Evolutionary conservation across 23 red algal genomes (phyloP), one percentile per base, ranked within the genome.

Genomic region (Gracilaria vermiculophylla): DNA sequence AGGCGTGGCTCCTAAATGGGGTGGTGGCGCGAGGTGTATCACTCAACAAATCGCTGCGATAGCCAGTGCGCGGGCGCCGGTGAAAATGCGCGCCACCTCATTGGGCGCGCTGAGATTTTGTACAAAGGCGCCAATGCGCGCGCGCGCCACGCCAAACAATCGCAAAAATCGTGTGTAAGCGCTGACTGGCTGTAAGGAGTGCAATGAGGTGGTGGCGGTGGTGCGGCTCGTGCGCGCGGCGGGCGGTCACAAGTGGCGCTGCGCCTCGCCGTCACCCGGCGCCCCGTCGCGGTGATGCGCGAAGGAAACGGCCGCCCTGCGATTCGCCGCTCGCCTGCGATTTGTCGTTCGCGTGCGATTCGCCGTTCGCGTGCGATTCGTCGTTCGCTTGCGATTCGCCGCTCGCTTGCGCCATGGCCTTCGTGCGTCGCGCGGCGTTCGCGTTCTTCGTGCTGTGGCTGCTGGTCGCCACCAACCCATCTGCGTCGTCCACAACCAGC

Each of bases 391-490:
- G 54, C 54, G 54, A 58, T 58, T n/a, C 54, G 54, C 21, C 54
- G 54, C 54, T 58, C 29, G 54, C 29, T 58, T 28, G 54, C 54
- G 54, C 54, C 27, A 64, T 64, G 58, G 58, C 13, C 12, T 32
- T 64, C 15, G 58, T 64, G 58, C 58, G 58, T 45, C 87, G 87
- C 47, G 53, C 78, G n/a, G 45, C 62, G 50, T 61, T 80, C 9
- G 35, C 75, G 27, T 7, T 91, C 1, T 3, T 73, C 13, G 51
- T 45, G 70, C 75, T 91, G 2, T 91, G 87, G 87, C 34, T 91
- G 34, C 60, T 91, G 47, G 87, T 91, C 19, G 87, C 87, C 19
- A 81, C 87, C 58, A 91, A 91, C 58, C 87, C 87, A 11, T 51
- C 57, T 5, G 53, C 74, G 53, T 57, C 73, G 6, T 65, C 53